These are phyloP conservation scores for Byssothecium circinans DNA, from an alignment of 2,329 filamentous ascomycete species.

Conservation along the genomic window DNA sequence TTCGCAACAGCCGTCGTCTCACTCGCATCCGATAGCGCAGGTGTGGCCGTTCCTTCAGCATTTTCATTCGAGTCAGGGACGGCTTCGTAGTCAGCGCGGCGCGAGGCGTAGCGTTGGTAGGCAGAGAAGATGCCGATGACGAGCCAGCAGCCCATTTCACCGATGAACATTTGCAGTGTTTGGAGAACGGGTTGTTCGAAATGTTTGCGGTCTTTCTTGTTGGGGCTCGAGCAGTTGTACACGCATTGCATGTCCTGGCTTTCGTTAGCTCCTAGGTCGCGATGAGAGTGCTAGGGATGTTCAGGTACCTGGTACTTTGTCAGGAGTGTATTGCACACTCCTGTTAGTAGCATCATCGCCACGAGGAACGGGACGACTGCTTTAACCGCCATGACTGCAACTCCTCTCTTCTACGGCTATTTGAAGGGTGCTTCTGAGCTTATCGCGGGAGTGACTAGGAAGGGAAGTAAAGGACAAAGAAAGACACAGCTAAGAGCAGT, in stretches of 20 bases:
- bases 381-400: slow-evolving; percentile 65
- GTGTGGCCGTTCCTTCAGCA: slow-evolving; percentile 31
- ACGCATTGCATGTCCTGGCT: slow-evolving; percentile 93
- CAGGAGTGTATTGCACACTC: slow-evolving; percentile 93
- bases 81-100: slow-evolving; percentile 65
- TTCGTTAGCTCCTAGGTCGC: slow-evolving; percentile 20
- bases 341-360: slow-evolving; percentile 93
- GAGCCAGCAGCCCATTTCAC: slow-evolving; percentile 94
- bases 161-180: slow-evolving; percentile 96
- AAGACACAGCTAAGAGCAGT: slow-evolving; percentile 5
- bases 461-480: slow-evolving; percentile 13
- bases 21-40: slow-evolving; percentile 49
- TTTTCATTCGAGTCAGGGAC: slow-evolving; percentile 49
- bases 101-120: slow-evolving; percentile 60
- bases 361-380: slow-evolving; percentile 81
- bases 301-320: slow-evolving; percentile 85
- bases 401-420: slow-evolving; percentile 2
- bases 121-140: slow-evolving; percentile 73
- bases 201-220: slow-evolving; percentile 65
- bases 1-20: slow-evolving; percentile 54
- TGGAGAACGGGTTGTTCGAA: slow-evolving; percentile 97
- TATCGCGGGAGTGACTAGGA: slow-evolving; percentile 10
- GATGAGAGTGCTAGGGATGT: background rate
- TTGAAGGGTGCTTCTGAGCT: slow-evolving; percentile 12
- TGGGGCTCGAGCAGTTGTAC: slow-evolving; percentile 74